These are phyloP conservation scores for Eremothecium sinecaudum DNA, from an alignment of 1,139 yeast species.

Conservation along the genomic window DNA sequence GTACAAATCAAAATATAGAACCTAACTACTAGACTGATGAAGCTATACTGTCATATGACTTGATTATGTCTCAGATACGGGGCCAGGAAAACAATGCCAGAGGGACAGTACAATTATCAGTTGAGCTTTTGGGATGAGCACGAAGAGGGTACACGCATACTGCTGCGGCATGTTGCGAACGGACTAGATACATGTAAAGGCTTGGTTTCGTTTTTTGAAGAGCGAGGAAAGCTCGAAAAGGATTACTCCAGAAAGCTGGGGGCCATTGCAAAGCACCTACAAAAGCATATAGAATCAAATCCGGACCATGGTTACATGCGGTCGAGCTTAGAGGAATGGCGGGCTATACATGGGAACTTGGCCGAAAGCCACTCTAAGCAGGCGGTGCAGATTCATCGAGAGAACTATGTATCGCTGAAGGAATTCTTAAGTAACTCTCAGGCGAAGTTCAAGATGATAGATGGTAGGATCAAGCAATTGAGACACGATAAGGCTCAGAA, in stretches of 20 bases:
- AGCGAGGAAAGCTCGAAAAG: constrained; percentile 26
- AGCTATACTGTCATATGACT: too few relatives aligned
- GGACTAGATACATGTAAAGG: constrained; percentile 24
- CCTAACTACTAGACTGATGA: too few relatives aligned
- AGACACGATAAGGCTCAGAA: constrained; percentile 26
- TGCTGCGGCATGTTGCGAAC: constrained; percentile 23
- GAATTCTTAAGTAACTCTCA: constrained; percentile 20
- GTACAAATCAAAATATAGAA: too few relatives aligned
- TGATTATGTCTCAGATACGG: too few relatives aligned
- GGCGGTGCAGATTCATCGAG: constrained; percentile 23
- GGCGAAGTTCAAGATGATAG: constrained; percentile 50
- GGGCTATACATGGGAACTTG: constrained; percentile 18
- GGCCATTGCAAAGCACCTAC: constrained; percentile 23
- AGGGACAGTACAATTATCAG: constrained; percentile 24
- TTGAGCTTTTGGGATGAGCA: constrained; percentile 31
- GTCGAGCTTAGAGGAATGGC: constrained; percentile 13
- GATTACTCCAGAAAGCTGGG: constrained; percentile 29
- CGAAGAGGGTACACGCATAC: constrained; percentile 26
- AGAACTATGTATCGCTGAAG: constrained; percentile 20
- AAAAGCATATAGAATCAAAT: constrained; percentile 14
- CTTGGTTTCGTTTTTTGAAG: constrained; percentile 23
- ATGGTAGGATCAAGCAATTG: constrained; percentile 64
- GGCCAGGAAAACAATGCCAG: too few relatives aligned
- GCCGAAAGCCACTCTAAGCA: constrained; percentile 28
- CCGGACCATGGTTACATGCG: constrained; percentile 26